Percentiles rank a stretch among this genome's conserved stretches.
Evolutionary conservation across 2,329 filamentous ascomycete species (phyloP).

Genomic region (Ampelomyces quisqualis): DNA sequence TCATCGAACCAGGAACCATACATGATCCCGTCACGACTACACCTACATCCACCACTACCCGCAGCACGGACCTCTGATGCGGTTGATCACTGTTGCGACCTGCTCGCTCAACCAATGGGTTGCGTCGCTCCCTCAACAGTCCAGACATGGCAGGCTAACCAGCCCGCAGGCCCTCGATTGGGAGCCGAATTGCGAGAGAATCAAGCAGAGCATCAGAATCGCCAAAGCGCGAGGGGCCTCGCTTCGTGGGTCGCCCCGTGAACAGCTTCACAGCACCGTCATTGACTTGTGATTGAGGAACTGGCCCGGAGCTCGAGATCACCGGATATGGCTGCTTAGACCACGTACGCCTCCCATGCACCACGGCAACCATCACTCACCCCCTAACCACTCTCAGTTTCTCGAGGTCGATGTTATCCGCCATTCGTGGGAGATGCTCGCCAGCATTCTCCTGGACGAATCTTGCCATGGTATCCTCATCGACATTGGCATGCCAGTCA

Average conservation of each 20-base stretch:
- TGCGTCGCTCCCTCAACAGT: slow-evolving; percentile 2
- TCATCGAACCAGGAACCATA: neutral
- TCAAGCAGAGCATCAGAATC: slow-evolving; percentile 59
- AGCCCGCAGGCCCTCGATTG: slow-evolving; percentile 12
- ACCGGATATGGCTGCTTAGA: slow-evolving; percentile 52
- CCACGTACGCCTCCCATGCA: slow-evolving; percentile 41
- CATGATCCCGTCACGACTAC: neutral
- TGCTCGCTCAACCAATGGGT: slow-evolving; percentile 36
- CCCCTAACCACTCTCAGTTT: slow-evolving; percentile 31
- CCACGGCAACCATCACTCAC: neutral
- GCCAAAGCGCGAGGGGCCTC: slow-evolving; percentile 40
- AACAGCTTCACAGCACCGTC: no score
- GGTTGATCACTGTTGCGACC: slow-evolving; percentile 32
- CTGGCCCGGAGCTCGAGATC: slow-evolving; percentile 51
- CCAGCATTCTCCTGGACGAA: slow-evolving; percentile 61
- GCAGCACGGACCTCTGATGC: slow-evolving; percentile 4
- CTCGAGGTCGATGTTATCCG: slow-evolving; percentile 7
- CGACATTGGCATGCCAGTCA: slow-evolving; percentile 47
- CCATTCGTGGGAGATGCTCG: slow-evolving; percentile 58
- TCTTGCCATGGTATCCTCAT: slow-evolving; percentile 60
- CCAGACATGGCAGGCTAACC: neutral
- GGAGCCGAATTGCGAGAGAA: slow-evolving; percentile 63
- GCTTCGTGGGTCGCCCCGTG: neutral
- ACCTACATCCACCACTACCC: neutral
- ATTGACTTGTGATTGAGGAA: slow-evolving; percentile 5